phyloP scores from a whole-genome alignment of 176 grass and related monocot genomes.

The Bolboschoenus planiculmis region DNA sequence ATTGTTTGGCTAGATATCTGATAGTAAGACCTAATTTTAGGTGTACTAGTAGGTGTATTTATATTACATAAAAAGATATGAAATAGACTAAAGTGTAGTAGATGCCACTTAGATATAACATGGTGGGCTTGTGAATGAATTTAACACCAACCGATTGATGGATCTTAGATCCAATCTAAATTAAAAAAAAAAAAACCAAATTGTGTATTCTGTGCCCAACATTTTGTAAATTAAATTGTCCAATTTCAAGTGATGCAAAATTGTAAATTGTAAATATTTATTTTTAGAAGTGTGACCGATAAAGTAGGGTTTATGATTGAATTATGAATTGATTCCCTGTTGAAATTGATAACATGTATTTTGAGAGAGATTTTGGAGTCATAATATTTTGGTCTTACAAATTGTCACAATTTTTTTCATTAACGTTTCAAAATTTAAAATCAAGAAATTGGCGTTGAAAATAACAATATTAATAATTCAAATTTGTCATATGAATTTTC shows the following conservation, averaged over 20 bases:
- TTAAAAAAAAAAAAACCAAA: background rate
- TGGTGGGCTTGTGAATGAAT: conserved; percentile 8
- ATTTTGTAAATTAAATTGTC: background rate
- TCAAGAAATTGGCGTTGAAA: no score
- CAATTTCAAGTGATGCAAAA: background rate
- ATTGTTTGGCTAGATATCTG: background rate
- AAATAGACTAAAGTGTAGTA: background rate
- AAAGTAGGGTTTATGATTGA: no score
- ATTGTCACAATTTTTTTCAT: no score
- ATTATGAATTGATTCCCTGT: no score
- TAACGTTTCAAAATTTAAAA: no score
- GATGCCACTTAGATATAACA: background rate
- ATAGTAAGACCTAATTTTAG: conserved; percentile 11
- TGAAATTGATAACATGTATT: no score
- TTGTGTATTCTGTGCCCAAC: background rate
- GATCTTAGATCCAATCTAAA: background rate
- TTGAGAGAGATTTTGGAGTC: no score
- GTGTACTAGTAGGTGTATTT: background rate
- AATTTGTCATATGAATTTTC: no score
- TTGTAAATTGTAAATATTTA: background rate
- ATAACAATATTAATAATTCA: no score
- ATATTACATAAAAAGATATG: background rate
- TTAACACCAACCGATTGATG: background rate
- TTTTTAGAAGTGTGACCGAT: no score
- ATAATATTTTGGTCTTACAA: no score